A percentile compares a stretch with the other conserved stretches of the same genome.
Evolutionary conservation across 2,329 filamentous ascomycete species (phyloP).

Genomic region (Alternaria gansuensis): DNA sequence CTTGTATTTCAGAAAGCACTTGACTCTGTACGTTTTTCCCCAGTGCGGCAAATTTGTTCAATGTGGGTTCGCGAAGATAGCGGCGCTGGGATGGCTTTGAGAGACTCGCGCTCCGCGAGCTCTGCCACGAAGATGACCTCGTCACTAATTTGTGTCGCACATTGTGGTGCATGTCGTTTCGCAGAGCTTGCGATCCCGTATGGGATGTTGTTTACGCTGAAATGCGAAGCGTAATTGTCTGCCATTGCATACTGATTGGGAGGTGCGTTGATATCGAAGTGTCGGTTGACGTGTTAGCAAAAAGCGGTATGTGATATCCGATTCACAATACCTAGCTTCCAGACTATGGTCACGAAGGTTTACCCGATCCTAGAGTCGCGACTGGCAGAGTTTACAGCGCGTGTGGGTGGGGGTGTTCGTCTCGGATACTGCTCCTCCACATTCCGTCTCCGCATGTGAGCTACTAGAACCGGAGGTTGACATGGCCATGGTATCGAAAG

Average conservation of each 20-base stretch:
- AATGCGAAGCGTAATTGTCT: constrained; percentile 39
- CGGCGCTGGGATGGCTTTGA: constrained; percentile 34
- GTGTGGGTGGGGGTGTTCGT: constrained; percentile 4
- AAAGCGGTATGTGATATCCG: too few relatives aligned
- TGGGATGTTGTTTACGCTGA: constrained; percentile 45
- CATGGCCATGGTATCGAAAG: neutral
- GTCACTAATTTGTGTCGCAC: constrained; percentile 62
- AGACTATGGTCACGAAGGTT: neutral
- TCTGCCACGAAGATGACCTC: constrained; percentile 63
- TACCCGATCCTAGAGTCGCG: neutral
- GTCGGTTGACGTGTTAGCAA: neutral
- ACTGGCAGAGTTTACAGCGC: neutral
- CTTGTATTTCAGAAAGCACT: constrained; percentile 56
- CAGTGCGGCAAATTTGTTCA: constrained; percentile 63
- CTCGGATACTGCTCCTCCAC: constrained; percentile 25
- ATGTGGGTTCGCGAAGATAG: constrained; percentile 35
- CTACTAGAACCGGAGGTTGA: constrained; percentile 5
- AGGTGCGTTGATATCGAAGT: neutral
- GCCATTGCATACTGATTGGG: constrained; percentile 24
- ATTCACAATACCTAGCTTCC: neutral
- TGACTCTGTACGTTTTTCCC: constrained; percentile 51
- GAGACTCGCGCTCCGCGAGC: constrained; percentile 48
- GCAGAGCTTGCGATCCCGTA: constrained; percentile 44
- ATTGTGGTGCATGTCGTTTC: constrained; percentile 48
- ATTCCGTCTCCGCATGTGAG: constrained; percentile 15